phyloP scores from a whole-genome alignment of 257 asterid species.

The Jaltomata sinuosa region DNA sequence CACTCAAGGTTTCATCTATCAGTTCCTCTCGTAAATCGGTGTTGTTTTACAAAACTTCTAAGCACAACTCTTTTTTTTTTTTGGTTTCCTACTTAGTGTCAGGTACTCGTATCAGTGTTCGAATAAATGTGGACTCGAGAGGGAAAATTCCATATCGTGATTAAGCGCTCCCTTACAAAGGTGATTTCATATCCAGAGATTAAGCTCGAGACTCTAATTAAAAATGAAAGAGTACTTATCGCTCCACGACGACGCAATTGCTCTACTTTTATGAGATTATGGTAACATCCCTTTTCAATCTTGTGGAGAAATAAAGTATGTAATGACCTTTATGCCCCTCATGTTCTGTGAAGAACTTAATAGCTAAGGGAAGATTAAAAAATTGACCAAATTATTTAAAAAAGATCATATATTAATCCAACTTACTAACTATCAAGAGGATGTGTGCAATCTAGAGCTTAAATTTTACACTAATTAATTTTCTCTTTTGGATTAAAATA shows the following conservation, averaged over 20 bases:
- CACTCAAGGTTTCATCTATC: not conserved
- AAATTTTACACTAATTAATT: not conserved
- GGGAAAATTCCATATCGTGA: too few species aligned
- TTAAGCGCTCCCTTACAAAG: too few species aligned
- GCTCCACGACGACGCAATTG: not conserved
- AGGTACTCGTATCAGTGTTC: too few species aligned
- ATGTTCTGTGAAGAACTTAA: not conserved
- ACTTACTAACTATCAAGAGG: not conserved
- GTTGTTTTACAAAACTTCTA: too few species aligned
- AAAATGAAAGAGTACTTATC: not conserved
- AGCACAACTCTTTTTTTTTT: too few species aligned
- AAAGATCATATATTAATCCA: not conserved
- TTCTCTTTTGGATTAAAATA: not conserved
- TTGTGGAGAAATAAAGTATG: not conserved
- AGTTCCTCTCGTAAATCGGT: not conserved
- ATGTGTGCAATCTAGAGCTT: not conserved
- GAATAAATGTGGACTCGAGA: too few species aligned
- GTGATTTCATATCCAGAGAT: fast-evolving
- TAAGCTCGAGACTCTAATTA: not conserved
- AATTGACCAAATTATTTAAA: not conserved
- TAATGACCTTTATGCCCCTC: not conserved
- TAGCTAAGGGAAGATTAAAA: not conserved
- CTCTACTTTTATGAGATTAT: not conserved
- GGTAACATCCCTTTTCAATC: not conserved
- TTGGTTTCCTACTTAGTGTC: too few species aligned